These are phyloP conservation scores for Ophiostoma sp. DNA, from an alignment of 2,329 filamentous ascomycete genomes.

Conservation along the genomic window DNA sequence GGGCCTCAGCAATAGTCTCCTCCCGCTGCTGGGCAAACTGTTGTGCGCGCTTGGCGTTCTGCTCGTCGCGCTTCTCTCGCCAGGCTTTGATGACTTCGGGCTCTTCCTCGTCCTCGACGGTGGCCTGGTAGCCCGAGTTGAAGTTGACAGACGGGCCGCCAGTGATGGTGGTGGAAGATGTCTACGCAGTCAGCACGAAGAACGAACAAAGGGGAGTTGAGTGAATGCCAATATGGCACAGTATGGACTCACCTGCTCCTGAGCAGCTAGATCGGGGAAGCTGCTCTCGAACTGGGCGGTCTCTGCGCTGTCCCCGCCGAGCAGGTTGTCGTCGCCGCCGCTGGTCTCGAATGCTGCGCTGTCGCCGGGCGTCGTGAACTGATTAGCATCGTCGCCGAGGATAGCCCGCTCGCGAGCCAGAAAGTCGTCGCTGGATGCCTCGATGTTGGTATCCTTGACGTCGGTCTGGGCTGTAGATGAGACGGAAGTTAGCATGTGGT, in stretches of 20 bases:
- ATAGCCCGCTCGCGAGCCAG: conserved; percentile 86
- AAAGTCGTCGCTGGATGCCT: conserved; percentile 75
- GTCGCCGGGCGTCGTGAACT: conserved; percentile 80
- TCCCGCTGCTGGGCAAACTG: conserved; percentile 79
- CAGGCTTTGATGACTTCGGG: conserved; percentile 87
- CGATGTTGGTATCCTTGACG: conserved; percentile 57
- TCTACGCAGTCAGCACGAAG: not conserved
- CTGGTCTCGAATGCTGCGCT: conserved; percentile 41
- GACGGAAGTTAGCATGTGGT: not conserved
- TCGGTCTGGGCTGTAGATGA: conserved; percentile 63
- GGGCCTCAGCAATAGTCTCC: conserved; percentile 84
- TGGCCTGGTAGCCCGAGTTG: conserved; percentile 62
- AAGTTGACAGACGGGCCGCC: conserved; percentile 66
- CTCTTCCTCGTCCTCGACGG: conserved; percentile 71
- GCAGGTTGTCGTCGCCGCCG: conserved; percentile 64
- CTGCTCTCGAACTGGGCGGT: conserved; percentile 74
- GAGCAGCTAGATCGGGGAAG: conserved; percentile 74
- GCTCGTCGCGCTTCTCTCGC: conserved; percentile 84
- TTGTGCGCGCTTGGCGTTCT: conserved; percentile 80
- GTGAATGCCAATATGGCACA: not conserved
- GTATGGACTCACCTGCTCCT: conserved; percentile 61
- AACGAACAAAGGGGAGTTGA: not conserved
- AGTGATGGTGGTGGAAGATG: conserved; percentile 65
- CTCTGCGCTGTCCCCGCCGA: conserved; percentile 60
- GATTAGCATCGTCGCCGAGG: conserved; percentile 88